Base-by-base conservation (phyloP, 208 protist genomes). In the Trypanosoma platydactyli region DNA sequence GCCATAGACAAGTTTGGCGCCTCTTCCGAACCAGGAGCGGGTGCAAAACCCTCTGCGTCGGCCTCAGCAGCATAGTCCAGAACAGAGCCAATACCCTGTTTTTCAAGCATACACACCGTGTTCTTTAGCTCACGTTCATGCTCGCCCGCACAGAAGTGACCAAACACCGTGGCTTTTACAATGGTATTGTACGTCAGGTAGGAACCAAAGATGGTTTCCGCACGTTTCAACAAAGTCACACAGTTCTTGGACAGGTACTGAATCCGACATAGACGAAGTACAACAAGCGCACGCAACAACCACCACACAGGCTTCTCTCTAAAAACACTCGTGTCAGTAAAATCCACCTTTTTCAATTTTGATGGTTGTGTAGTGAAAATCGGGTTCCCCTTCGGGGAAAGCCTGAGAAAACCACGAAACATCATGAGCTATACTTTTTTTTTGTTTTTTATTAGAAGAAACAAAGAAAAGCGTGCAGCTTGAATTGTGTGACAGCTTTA, bases 1-100 rank as follows among this genome's bases (percentile, higher is more conserved):
- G 78, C 56, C 84, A 93, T 89, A 42, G 76, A 91, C 25, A 94
- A 64, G 54, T 92, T 81, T 4, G 88, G 88, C 12, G 76, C 78
- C 53, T 81, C 72, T 13, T 71, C 70, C 20, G 27, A 15, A 7
- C 86, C 89, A 27, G 89, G 87, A 35, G 70, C 44, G 0, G 89
- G 86, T 5, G 77, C 76, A 59, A 93, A 91, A 46, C 82, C 79
- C 73, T 79, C 81, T 12, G 81, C 82, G 69, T 97, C 92, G 0
- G 86, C 88, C 81, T 98, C 97, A 16, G 94, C 97, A 3, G 94
- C 93, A 68, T 98, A 98, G 78, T 98, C 97, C 25, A 98, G 83
- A 35, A 98, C 95, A 51, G 91, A 77, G 30, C 92, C 94, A 50
- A 98, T 84, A 52, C 90, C 84, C 30, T 73, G 69, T 18, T 70